Evolutionary conservation across 495 filamentous ascomycete genomes (phyloP), one percentile per base, ranked within the genome.

Genomic region (Xylaria curta): DNA sequence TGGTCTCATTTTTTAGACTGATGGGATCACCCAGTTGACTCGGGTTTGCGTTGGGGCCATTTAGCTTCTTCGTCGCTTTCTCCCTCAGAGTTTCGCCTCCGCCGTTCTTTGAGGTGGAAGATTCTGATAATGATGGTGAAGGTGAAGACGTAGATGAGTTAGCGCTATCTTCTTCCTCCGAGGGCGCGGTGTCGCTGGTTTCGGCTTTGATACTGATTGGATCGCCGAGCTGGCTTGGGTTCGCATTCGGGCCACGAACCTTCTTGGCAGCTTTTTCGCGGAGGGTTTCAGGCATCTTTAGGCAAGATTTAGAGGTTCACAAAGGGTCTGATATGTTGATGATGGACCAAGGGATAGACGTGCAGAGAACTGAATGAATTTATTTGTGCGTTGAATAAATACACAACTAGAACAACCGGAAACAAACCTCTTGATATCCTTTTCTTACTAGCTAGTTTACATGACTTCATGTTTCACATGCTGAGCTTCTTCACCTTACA

Each of bases 131-230:
- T 38, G 44, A 64, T 3, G 69, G 60, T 7, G 70, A 66, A 44
- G 69, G 60, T 1, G 69, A 68, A 53, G 69, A 64, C 4, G 69
- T 58, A 17, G 62, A 42, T 13, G 56, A 6, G 4, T n/a, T 17
- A 24, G 72, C 75, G n/a, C 76, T 73, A 9, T n/a, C 60, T 60
- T 76, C 76, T 1, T 51, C 71, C 1, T 75, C 63, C 6, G 73
- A 76, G 2, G 77, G 73, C 28, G 75, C 33, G 51, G 61, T 65
- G 38, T 77, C 73, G 72, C 75, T 81, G 40, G 75, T 81, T 69
- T 84, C 83, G 31, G 81, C 80, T 53, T 85, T 84, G 36, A 85
- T 61, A 46, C 78, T 81, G 70, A 82, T 81, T 3, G 82, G 82
- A 69, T 84, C 83, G 58, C 82, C 83, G 0, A 84, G 77, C 60